Evolutionary conservation across 345 rosid genomes (phyloP).

Genomic region (Geranium rotundifolium): DNA sequence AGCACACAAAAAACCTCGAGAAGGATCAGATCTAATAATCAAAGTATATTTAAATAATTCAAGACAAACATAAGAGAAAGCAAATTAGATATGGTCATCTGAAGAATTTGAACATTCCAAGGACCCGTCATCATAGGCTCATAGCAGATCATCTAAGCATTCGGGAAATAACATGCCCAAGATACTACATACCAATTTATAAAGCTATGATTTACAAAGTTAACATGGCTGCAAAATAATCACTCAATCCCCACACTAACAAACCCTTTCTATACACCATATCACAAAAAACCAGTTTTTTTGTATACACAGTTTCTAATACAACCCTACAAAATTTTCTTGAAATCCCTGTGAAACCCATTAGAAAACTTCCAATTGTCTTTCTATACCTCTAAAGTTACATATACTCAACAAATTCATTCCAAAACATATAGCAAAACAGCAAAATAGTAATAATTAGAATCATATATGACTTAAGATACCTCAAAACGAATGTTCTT

Average conservation of each 20-base stretch:
- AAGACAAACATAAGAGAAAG: not conserved
- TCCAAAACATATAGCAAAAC: not conserved
- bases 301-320: no score
- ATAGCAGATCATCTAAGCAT: no score
- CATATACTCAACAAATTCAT: not conserved
- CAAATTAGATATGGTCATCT: not conserved
- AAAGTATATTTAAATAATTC: no score
- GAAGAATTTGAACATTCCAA: not conserved
- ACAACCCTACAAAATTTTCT: no score
- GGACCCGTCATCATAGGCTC: not conserved
- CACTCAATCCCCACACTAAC: no score
- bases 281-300: not conserved
- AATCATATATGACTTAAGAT: no score
- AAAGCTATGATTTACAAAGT: no score
- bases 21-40: no score
- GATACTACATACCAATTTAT: no score
- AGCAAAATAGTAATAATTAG: not conserved
- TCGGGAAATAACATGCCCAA: no score
- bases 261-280: not conserved
- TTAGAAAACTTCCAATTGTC: not conserved
- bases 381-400: not conserved
- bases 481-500: constrained; percentile 96
- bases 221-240: no score
- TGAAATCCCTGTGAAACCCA: not conserved
- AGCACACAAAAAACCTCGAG: not conserved